Base-by-base conservation (phyloP, 2,329 filamentous ascomycete genomes). In the Arthrobotrys conoides region DNA sequence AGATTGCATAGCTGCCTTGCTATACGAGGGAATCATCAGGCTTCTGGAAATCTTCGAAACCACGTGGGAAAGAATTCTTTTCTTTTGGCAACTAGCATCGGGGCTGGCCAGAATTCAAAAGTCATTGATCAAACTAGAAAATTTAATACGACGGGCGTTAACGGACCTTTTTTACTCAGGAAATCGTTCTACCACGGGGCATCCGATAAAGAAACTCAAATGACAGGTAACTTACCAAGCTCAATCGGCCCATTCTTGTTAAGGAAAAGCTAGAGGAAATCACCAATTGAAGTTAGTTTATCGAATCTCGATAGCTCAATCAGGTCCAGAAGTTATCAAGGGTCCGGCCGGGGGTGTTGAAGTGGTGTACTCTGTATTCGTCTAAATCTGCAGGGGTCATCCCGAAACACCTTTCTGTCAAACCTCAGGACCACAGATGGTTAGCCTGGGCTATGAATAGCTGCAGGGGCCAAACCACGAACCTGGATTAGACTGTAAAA, bases 401-500 rank as follows among this genome's bases (percentile, higher is more conserved):
- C 18, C 27, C 20, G 59, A 66, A 72, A 72, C 69, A 48, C 20
- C 48, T 38, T 53, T 72, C 69, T 66, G 6, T 57, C 69, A 72
- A 72, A 72, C 69, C 49, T 30, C 55, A 44, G 36, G 27, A 36
- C 27, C 46, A 57, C 36, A 59, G 30, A 0, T 22, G 30, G 53
- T 38, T 59, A 38, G 53, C 30, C 27, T 41, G 53, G 53, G 30
- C 53, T 59, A 59, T 59, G 53, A 59, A 59, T 59, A 59, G 67
- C 51, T 49, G 53, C 22, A 36, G 53, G 24, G 38, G 38, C 66
- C 18, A 22, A n/a, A 18, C 22, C 30, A 30, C 38, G 30, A 10
- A 33, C 53, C 53, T 14, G 30, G 53, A 38, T 41, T 20, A 36
- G 53, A 59, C 6, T 59, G 30, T 38, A 9, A 41, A 38, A 59